Evolutionary conservation across 768 basidiomycete species (phyloP), one percentile per base, ranked within the genome.

Genomic region (Leccinum uliginosum): DNA sequence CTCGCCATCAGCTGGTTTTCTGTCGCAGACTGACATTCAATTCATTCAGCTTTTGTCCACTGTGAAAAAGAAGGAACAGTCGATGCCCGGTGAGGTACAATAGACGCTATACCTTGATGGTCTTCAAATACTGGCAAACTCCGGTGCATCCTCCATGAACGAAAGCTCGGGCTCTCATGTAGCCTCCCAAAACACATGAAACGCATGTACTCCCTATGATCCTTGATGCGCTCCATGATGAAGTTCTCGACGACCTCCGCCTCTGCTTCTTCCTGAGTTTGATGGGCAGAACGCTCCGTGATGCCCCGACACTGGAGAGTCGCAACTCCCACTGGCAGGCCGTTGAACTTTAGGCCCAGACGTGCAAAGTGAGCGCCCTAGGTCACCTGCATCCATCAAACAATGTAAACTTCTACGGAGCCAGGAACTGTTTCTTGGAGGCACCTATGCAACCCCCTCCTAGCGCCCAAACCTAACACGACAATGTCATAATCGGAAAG

Each of bases 401-500:
- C 81, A 51, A 87, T 76, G 19, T 82, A 80, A 57, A 78, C 73
- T 62, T 85, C 82, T 60, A 80, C 76, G 14, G 75, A 75, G 2
- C 61, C 54, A 47, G 68, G 67, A 54, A 81, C 66, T 58, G 62
- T 69, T 24, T 67, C 64, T 12, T 81, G 81, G 67, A 91, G 90
- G 70, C 89, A 81, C 69, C 87, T 86, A 56, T 62, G 67, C 17
- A 91, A 76, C 15, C 89, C 88, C 26, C 82, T 83, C 43, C 73
- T 71, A 1, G 87, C 81, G 3, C 90, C 90, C 9, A 83, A 79
- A 3, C 90, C 87, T 44, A 84, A 74, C 40, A 86, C 74, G 48
- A 87, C 86, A 64, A 90, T 87, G 65, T 90, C 87, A 61, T 82
- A 73, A 54, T 80, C 80, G 54, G 83, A 63, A 84, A 90, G 63